Evolutionary conservation across 495 filamentous ascomycete species (phyloP).

Genomic region (Cairneyella variabilis): DNA sequence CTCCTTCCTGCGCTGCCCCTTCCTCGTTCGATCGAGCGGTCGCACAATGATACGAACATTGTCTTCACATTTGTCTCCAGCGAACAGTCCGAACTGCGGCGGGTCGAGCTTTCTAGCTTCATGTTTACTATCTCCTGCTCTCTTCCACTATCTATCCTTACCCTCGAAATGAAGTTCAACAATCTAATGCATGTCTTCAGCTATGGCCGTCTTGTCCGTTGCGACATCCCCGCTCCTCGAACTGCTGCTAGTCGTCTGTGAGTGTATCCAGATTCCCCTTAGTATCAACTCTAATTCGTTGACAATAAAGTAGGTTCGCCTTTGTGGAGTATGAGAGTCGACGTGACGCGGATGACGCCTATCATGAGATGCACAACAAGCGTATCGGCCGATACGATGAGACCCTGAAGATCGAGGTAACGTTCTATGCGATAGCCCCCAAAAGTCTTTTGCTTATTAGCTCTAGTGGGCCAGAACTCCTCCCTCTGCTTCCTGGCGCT

Average conservation of each 20-base stretch:
- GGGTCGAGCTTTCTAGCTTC: slow-evolving; percentile 18
- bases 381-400: slow-evolving; percentile 88
- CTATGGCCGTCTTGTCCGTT: slow-evolving; percentile 97
- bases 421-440: slow-evolving; percentile 22
- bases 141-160: slow-evolving; percentile 15
- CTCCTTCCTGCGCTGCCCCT: slow-evolving; percentile 31
- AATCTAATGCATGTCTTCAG: slow-evolving; percentile 44
- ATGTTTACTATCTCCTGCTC: slow-evolving; percentile 9
- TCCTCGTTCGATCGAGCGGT: slow-evolving; percentile 53
- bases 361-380: slow-evolving; percentile 99
- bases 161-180: slow-evolving; percentile 6
- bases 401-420: slow-evolving; percentile 94
- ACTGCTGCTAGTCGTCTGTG: slow-evolving; percentile 91
- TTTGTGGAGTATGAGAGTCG: slow-evolving; percentile 99
- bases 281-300: slow-evolving; percentile 25
- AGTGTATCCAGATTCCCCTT: slow-evolving; percentile 41
- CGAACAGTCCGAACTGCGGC: slow-evolving; percentile 19
- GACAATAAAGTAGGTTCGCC: slow-evolving; percentile 67
- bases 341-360: slow-evolving; percentile 98
- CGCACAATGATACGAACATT: slow-evolving; percentile 41
- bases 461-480: slow-evolving; percentile 94
- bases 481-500: slow-evolving; percentile 97
- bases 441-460: background rate
- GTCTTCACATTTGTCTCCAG: slow-evolving; percentile 31
- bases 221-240: slow-evolving; percentile 95